Percentiles rank a stretch among this genome's conserved stretches.
These are phyloP conservation scores for Curvularia spicifera DNA, from an alignment of 2,329 filamentous ascomycete genomes.

Conservation along the genomic window DNA sequence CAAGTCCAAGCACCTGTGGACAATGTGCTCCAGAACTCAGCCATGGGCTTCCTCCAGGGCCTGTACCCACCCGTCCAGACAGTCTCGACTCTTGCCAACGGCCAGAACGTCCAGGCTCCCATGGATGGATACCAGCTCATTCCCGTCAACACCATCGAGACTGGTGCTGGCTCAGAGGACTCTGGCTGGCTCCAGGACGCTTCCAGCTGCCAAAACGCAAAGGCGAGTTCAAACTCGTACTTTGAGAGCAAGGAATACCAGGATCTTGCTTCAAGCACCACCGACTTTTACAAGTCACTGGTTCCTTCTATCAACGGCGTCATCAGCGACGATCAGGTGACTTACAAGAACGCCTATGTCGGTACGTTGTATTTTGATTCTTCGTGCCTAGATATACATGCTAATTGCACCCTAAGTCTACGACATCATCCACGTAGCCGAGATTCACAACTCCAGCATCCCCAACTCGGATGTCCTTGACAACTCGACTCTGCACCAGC, in stretches of 20 bases:
- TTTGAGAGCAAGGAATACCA: slow-evolving; percentile 61
- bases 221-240: slow-evolving; percentile 65
- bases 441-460: slow-evolving; percentile 69
- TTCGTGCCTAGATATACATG: background rate
- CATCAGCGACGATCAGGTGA: slow-evolving; percentile 57
- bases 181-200: slow-evolving; percentile 65
- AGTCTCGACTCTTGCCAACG: slow-evolving; percentile 72
- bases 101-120: slow-evolving; percentile 68
- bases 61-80: slow-evolving; percentile 76
- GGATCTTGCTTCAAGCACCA: slow-evolving; percentile 56
- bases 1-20: slow-evolving; percentile 74
- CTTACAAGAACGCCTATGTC: slow-evolving; percentile 68
- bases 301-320: slow-evolving; percentile 60
- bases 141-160: slow-evolving; percentile 68
- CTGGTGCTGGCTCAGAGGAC: slow-evolving; percentile 65
- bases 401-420: slow-evolving; percentile 52
- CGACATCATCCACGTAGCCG: slow-evolving; percentile 68
- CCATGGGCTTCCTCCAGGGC: slow-evolving; percentile 80
- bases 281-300: slow-evolving; percentile 61
- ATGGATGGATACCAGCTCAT: slow-evolving; percentile 85
- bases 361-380: slow-evolving; percentile 53
- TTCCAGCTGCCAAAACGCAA: slow-evolving; percentile 62
- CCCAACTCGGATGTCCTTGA: slow-evolving; percentile 63
- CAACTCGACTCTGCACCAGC: slow-evolving; percentile 65
- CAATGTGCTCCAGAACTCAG: slow-evolving; percentile 79